Evolutionary conservation across 352 stramenopile genomes (phyloP).

Genomic region (Phytophthora ramorum): DNA sequence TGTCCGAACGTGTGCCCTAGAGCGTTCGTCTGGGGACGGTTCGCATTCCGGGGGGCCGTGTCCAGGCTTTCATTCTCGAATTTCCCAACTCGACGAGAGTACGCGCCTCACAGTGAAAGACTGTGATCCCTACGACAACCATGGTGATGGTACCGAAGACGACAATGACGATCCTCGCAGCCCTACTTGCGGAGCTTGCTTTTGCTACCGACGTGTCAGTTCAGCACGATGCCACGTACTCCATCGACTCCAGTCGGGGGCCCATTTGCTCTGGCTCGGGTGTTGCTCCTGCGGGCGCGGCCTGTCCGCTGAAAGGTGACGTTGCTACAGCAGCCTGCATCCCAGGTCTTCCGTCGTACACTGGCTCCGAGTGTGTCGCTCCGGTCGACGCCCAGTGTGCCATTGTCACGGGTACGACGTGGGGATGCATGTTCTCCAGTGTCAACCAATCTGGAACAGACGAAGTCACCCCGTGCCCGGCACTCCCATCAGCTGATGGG

Average conservation of each 20-base stretch:
- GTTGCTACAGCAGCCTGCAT: not conserved
- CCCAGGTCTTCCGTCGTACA: not conserved
- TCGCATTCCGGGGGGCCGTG: too few relatives aligned
- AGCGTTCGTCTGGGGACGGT: too few relatives aligned
- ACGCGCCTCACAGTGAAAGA: not conserved
- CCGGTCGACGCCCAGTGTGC: not conserved
- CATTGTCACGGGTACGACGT: not conserved
- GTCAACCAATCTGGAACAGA: too few relatives aligned
- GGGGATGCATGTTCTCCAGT: not conserved
- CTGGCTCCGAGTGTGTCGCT: not conserved
- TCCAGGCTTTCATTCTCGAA: not conserved
- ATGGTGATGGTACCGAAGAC: conserved; percentile 3
- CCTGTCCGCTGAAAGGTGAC: not conserved
- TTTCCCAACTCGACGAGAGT: not conserved
- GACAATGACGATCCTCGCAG: not conserved
- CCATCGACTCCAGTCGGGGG: not conserved
- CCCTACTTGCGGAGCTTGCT: not conserved
- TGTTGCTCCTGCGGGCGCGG: not conserved
- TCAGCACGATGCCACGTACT: not conserved
- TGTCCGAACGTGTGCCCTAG: too few relatives aligned
- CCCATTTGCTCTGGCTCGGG: not conserved
- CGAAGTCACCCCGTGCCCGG: too few relatives aligned
- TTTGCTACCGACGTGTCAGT: not conserved
- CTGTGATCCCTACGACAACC: not conserved
- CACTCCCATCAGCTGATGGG: too few relatives aligned